Percentiles rank a stretch among this genome's conserved stretches.
Conservation (phyloP, 208 protist species). For the Leptomonas seymouri region DNA sequence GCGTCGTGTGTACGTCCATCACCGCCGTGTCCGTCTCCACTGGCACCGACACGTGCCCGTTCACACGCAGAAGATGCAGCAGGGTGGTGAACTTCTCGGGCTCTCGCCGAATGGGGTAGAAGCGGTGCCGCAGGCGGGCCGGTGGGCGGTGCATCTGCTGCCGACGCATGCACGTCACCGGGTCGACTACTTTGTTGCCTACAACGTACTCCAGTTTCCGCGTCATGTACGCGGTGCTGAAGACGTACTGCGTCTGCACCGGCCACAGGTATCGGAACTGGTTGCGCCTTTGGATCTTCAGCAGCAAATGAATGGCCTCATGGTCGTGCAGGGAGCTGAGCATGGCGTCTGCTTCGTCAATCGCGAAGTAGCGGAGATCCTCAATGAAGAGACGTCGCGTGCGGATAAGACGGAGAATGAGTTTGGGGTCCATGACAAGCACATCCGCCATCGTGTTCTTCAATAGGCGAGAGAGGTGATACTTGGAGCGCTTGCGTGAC, state of each 20-base stretch:
- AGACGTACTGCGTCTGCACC: slow-evolving; percentile 84
- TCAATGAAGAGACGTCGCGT: slow-evolving; percentile 81
- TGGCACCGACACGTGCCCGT: slow-evolving; percentile 47
- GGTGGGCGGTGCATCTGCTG: slow-evolving; percentile 66
- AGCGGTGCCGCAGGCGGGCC: slow-evolving; percentile 63
- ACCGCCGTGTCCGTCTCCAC: slow-evolving; percentile 61
- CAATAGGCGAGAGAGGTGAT: slow-evolving; percentile 63
- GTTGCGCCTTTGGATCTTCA: slow-evolving; percentile 72
- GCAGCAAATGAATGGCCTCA: slow-evolving; percentile 75
- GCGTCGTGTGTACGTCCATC: slow-evolving; percentile 38
- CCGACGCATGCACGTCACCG: slow-evolving; percentile 61
- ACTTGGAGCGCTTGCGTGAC: slow-evolving; percentile 67
- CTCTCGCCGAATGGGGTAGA: slow-evolving; percentile 55
- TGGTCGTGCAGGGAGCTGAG: slow-evolving; percentile 81
- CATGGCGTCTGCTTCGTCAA: slow-evolving; percentile 89
- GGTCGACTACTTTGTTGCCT: slow-evolving; percentile 52
- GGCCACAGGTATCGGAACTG: slow-evolving; percentile 87
- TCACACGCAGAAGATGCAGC: slow-evolving; percentile 65
- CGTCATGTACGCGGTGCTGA: slow-evolving; percentile 76
- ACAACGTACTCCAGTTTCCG: slow-evolving; percentile 76
- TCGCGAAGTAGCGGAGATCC: slow-evolving; percentile 80
- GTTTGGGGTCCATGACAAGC: slow-evolving; percentile 79
- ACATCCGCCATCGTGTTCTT: slow-evolving; percentile 72
- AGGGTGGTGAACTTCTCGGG: slow-evolving; percentile 75
- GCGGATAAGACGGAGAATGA: slow-evolving; percentile 73